A percentile compares a stretch with the other conserved stretches of the same genome.
Conservation (phyloP, 1,139 yeast species). For the Diutina sp. region DNA sequence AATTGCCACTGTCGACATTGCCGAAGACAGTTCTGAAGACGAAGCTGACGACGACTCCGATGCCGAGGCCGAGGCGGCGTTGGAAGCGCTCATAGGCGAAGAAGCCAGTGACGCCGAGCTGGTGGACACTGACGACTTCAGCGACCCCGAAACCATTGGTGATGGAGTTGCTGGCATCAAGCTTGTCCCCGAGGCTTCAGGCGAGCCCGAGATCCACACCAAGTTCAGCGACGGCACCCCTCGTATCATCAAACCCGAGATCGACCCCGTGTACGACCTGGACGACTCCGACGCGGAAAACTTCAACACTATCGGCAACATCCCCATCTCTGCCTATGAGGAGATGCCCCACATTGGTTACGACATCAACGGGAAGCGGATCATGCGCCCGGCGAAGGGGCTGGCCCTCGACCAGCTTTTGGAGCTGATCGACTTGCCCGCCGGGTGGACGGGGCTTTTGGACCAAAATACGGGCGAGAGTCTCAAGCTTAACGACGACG, state of each 20-base stretch:
- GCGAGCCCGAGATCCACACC: constrained; percentile 20
- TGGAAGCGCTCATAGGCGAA: constrained; percentile 21
- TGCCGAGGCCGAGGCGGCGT: constrained; percentile 22
- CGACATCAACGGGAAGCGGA: constrained; percentile 92
- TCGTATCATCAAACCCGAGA: constrained; percentile 73
- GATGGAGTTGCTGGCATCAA: constrained; percentile 32
- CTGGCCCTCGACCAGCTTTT: constrained; percentile 83
- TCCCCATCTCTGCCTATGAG: constrained; percentile 88
- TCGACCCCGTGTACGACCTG: constrained; percentile 82
- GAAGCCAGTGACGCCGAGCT: constrained; percentile 44
- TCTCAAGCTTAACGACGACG: constrained; percentile 78
- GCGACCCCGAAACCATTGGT: constrained; percentile 44
- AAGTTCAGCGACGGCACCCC: constrained; percentile 71
- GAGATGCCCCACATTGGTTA: constrained; percentile 97
- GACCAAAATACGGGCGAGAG: constrained; percentile 87
- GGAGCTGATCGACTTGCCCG: constrained; percentile 86
- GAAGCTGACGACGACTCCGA: constrained; percentile 19
- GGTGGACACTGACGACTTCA: constrained; percentile 8
- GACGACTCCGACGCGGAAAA: constrained; percentile 88
- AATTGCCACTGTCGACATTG: background rate
- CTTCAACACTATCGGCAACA: constrained; percentile 80
- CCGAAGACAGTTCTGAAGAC: background rate
- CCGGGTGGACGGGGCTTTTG: constrained; percentile 95
- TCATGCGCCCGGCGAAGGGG: constrained; percentile 97
- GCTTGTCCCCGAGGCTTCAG: constrained; percentile 20